phyloP scores from a whole-genome alignment of 1,284 basidiomycete species.

The Malassezia psittaci region DNA sequence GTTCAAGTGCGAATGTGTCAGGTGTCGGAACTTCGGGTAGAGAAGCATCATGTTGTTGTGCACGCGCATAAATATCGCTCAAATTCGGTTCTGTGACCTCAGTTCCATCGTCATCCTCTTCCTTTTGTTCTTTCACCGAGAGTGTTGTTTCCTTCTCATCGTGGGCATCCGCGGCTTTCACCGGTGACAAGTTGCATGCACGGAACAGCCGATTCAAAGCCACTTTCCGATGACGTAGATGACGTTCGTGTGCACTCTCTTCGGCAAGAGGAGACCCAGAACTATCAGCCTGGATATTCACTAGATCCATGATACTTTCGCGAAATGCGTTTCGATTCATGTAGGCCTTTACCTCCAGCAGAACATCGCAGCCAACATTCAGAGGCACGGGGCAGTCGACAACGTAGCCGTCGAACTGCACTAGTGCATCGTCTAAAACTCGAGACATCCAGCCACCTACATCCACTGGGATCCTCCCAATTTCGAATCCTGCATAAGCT shows the following conservation, averaged over 20 bases:
- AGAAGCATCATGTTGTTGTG: slow-evolving; percentile 61
- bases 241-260: slow-evolving; percentile 65
- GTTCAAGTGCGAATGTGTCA: slow-evolving; percentile 64
- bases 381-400: slow-evolving; percentile 36
- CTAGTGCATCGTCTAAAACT: slow-evolving; percentile 34
- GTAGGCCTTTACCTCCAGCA: slow-evolving; percentile 39
- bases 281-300: neutral
- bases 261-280: slow-evolving; percentile 48
- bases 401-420: slow-evolving; percentile 35
- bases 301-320: slow-evolving; percentile 2
- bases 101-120: slow-evolving; percentile 34
- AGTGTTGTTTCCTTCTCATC: slow-evolving; percentile 9
- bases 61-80: slow-evolving; percentile 54
- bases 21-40: slow-evolving; percentile 75
- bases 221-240: slow-evolving; percentile 65
- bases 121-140: neutral
- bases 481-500: slow-evolving; percentile 29
- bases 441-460: slow-evolving; percentile 42
- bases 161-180: neutral
- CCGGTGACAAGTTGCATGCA: slow-evolving; percentile 32
- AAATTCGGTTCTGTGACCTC: slow-evolving; percentile 29
- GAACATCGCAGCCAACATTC: slow-evolving; percentile 37
- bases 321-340: slow-evolving; percentile 16
- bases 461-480: slow-evolving; percentile 36
- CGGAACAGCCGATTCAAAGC: slow-evolving; percentile 44